Base-by-base conservation (phyloP, 495 filamentous ascomycete genomes). In the Talaromyces wortmannii region DNA sequence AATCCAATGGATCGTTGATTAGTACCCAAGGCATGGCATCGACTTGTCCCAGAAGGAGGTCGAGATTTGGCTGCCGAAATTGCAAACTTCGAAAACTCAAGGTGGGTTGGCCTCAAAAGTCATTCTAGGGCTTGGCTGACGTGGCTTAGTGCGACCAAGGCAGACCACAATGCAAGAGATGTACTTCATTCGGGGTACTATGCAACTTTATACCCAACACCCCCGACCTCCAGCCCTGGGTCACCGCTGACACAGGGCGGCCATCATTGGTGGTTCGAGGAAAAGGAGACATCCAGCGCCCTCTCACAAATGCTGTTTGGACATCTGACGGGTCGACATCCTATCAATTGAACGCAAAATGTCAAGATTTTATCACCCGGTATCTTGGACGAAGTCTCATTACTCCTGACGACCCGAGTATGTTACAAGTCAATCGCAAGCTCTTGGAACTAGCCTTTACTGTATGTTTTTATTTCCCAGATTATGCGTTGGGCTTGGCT, bases 51-150 rank as follows among this genome's bases (percentile, higher is more conserved):
- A 46, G 44, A 17, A 10, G 7, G n/a, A 46, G 67, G 51, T 77
- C 75, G 23, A 65, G 74, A 68, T 69, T 58, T 58, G 75, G 75
- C 53, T 78, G 74, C 55, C 69, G 75, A 31, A 77, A 76, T 59
- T 78, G 73, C 66, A 79, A 78, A 61, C 69, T 76, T 16, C 51
- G 74, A 55, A 75, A 72, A 60, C 56, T 79, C 43, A 78, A 78
- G 70, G 75, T 78, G 50, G 17, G 64, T 50, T 10, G 16, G 1
- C 16, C 44, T 23, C 44, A 15, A 12, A 10, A 29, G 49, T n/a
- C n/a, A n/a, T n/a, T n/a, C n/a, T n/a, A n/a, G n/a, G 47, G 18
- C 46, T 52, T 56, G 36, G 54, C 57, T 62, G 32, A 68, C 7
- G 12, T 23, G 30, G 1, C 55, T 53, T 32, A 78, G 75, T 79